Evolutionary conservation across 192 early-diverging fungal genomes (phyloP).

Genomic region (Dimargaris cristalligena): DNA sequence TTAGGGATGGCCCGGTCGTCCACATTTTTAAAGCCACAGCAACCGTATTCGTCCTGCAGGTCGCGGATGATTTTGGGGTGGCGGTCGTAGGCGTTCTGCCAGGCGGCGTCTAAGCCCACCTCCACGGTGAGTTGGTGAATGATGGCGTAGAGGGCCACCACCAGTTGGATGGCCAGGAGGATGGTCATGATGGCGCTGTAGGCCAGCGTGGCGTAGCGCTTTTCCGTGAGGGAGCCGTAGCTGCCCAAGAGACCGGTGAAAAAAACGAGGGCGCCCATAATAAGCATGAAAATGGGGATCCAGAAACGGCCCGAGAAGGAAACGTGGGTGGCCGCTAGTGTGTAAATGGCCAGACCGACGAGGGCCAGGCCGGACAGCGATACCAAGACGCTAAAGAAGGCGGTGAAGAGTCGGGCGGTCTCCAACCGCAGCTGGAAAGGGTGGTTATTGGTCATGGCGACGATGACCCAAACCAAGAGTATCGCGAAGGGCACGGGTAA

Average conservation of each 20-base stretch:
- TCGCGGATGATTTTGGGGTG: constrained; percentile 22
- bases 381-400: constrained; percentile 12
- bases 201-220: neutral
- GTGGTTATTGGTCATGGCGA: too few species aligned
- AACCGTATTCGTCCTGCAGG: constrained; percentile 27
- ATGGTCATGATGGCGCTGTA: constrained; percentile 4
- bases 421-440: too few species aligned
- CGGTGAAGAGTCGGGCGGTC: constrained; percentile 4
- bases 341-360: constrained; percentile 23
- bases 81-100: constrained; percentile 22
- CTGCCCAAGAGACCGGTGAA: constrained; percentile 27
- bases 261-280: constrained; percentile 23
- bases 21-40: constrained; percentile 25
- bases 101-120: constrained; percentile 19
- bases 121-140: constrained; percentile 13
- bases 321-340: constrained; percentile 13
- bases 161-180: constrained; percentile 15
- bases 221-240: constrained; percentile 17
- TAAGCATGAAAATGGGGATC: constrained; percentile 22
- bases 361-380: constrained; percentile 14
- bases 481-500: too few species aligned
- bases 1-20: constrained; percentile 22
- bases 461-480: too few species aligned
- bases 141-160: constrained; percentile 13
- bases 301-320: constrained; percentile 22